Evolutionary conservation across 345 rosid genomes (phyloP).

Genomic region (Salix brachista): DNA sequence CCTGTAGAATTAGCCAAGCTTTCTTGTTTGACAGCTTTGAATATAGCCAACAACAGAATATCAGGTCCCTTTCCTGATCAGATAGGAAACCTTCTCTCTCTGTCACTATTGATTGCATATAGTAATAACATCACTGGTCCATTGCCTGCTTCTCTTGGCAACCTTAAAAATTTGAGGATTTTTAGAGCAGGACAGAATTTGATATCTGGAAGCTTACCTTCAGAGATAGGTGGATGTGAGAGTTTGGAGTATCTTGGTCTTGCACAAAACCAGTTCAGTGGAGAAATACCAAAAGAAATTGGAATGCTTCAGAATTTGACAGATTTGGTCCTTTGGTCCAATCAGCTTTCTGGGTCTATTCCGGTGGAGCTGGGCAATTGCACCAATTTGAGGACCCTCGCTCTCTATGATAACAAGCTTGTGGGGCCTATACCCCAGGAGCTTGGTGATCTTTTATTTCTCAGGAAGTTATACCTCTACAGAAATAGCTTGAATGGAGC

Average conservation of each 20-base stretch:
- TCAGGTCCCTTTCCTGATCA: conserved; percentile 68
- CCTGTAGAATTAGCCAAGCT: conserved; percentile 56
- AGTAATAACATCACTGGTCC: conserved; percentile 70
- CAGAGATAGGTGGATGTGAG: conserved; percentile 64
- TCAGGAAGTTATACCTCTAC: conserved; percentile 57
- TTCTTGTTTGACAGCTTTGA: conserved; percentile 41
- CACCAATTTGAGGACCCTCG: conserved; percentile 52
- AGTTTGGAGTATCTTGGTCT: conserved; percentile 70
- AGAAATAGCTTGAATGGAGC: conserved; percentile 66
- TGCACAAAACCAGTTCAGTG: conserved; percentile 66
- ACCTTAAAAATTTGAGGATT: conserved; percentile 45
- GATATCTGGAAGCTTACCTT: conserved; percentile 76
- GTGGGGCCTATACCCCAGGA: conserved; percentile 60
- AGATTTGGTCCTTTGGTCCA: conserved; percentile 66
- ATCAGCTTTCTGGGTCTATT: conserved; percentile 62
- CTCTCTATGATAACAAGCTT: conserved; percentile 76
- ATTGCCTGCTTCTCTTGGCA: conserved; percentile 64
- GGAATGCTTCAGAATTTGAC: conserved; percentile 61
- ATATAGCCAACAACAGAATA: conserved; percentile 66
- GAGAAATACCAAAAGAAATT: conserved; percentile 63
- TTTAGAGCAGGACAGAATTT: conserved; percentile 83
- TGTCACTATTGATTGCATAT: conserved; percentile 57
- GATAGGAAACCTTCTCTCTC: conserved; percentile 57
- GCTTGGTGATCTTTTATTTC: conserved; percentile 47
- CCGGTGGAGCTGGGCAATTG: conserved; percentile 77